Percentiles rank a stretch among this genome's conserved stretches.
Evolutionary conservation across 1,284 basidiomycete species (phyloP).

Genomic region (Albatrellus sp.): DNA sequence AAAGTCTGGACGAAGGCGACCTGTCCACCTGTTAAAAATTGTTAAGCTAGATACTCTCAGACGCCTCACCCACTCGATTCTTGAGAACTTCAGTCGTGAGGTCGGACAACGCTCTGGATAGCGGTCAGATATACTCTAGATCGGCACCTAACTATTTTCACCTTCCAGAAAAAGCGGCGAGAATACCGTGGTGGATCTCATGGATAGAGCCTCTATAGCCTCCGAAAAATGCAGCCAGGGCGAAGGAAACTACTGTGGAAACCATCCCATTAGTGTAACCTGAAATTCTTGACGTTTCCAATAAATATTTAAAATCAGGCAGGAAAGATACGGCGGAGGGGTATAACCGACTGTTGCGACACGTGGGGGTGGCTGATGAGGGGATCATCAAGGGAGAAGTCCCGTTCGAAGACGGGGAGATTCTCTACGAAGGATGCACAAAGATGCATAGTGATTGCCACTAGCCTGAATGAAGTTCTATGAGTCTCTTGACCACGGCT

Average conservation of each 20-base stretch:
- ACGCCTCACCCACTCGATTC: conserved; percentile 38
- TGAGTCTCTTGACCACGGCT: background rate
- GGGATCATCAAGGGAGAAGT: conserved; percentile 37
- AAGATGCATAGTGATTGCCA: conserved; percentile 31
- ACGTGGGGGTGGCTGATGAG: conserved; percentile 39
- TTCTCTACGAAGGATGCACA: conserved; percentile 26
- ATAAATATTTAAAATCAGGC: background rate
- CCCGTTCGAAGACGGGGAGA: conserved; percentile 38
- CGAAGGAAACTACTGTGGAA: conserved; percentile 32
- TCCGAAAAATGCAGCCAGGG: conserved; percentile 24
- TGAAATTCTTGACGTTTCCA: conserved; percentile 27
- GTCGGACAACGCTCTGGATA: conserved; percentile 29
- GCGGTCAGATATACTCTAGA: background rate
- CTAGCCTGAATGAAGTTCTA: conserved; percentile 22
- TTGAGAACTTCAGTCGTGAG: conserved; percentile 46
- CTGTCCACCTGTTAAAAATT: conserved; percentile 18
- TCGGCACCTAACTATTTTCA: conserved; percentile 12
- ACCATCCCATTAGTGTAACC: conserved; percentile 32
- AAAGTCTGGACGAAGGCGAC: conserved; percentile 60
- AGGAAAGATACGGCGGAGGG: conserved; percentile 6
- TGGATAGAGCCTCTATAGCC: conserved; percentile 29
- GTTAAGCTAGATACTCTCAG: background rate
- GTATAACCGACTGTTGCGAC: conserved; percentile 29
- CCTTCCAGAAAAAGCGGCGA: conserved; percentile 37
- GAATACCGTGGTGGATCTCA: conserved; percentile 42